Evolutionary conservation across 306 rosid genomes (phyloP).

Genomic region (Luffa aegyptiaca): DNA sequence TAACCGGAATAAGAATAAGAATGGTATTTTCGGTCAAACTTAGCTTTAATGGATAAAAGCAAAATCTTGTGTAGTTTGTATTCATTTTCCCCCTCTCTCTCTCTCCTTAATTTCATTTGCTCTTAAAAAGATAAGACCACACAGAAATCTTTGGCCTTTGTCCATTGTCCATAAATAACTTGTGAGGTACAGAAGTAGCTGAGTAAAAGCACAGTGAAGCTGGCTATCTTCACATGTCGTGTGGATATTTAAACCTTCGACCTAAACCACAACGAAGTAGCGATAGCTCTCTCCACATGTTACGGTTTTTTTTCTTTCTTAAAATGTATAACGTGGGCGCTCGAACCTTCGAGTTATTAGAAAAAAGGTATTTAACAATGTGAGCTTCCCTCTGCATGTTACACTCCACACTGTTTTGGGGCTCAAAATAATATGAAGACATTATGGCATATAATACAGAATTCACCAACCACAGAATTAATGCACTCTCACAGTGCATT

Average conservation of each 20-base stretch:
- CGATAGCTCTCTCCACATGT: no score
- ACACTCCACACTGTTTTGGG: background rate
- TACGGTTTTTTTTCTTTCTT: no score
- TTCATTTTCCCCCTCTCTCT: background rate
- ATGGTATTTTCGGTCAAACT: background rate
- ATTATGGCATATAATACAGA: background rate
- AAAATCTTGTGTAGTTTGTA: background rate
- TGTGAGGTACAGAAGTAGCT: background rate
- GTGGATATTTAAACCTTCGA: no score
- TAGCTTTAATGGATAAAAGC: background rate
- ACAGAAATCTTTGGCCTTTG: background rate
- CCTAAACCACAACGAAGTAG: background rate
- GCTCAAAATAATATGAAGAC: background rate
- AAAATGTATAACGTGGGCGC: no score
- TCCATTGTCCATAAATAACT: background rate
- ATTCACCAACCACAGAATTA: background rate
- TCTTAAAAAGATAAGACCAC: background rate
- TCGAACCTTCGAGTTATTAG: background rate
- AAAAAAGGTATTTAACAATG: background rate
- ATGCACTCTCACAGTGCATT: background rate
- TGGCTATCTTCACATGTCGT: no score
- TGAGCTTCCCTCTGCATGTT: background rate
- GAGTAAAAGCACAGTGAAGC: background rate
- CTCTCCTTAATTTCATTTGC: background rate
- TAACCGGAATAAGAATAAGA: no score